Evolutionary conservation across 208 protist genomes (phyloP).

Genomic region (Trypanosoma caninum): DNA sequence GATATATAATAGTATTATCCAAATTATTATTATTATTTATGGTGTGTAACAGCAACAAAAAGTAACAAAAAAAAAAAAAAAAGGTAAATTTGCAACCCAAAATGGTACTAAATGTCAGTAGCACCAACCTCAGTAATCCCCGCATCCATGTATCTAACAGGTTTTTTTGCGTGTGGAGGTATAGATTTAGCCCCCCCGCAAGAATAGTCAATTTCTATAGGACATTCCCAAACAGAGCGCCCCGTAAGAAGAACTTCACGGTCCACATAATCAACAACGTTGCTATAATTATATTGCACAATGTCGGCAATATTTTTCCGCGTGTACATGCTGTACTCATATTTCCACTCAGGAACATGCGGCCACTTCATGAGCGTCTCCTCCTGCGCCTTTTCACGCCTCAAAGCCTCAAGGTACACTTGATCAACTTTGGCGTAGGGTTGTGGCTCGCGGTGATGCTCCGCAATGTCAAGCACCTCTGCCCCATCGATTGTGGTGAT

Average conservation of each 20-base stretch:
- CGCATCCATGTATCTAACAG: conserved; percentile 64
- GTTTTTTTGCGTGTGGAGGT: conserved; percentile 76
- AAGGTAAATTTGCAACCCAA: neutral
- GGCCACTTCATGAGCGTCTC: conserved; percentile 87
- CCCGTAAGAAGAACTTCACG: conserved; percentile 88
- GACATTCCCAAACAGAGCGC: conserved; percentile 85
- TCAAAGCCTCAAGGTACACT: conserved; percentile 73
- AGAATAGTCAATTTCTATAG: conserved; percentile 84
- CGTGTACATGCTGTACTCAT: conserved; percentile 76
- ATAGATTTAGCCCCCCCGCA: conserved; percentile 79
- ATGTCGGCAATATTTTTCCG: conserved; percentile 69
- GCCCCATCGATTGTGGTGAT: conserved; percentile 67
- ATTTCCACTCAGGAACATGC: conserved; percentile 85
- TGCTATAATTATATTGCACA: conserved; percentile 89
- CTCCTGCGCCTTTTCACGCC: conserved; percentile 65
- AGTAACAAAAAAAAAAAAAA: neutral
- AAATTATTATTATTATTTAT: too few species aligned
- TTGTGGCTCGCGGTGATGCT: conserved; percentile 30
- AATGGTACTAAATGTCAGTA: conserved; percentile 78
- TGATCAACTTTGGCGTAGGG: conserved; percentile 60
- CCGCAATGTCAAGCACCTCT: conserved; percentile 45
- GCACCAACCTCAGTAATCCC: conserved; percentile 55
- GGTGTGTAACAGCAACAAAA: neutral
- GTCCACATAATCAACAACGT: conserved; percentile 91
- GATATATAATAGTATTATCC: too few species aligned